Percentiles rank a stretch among this genome's conserved stretches.
These are phyloP conservation scores for Magnolia sinica DNA, from an alignment of 164 flowering plant species.

Conservation along the genomic window DNA sequence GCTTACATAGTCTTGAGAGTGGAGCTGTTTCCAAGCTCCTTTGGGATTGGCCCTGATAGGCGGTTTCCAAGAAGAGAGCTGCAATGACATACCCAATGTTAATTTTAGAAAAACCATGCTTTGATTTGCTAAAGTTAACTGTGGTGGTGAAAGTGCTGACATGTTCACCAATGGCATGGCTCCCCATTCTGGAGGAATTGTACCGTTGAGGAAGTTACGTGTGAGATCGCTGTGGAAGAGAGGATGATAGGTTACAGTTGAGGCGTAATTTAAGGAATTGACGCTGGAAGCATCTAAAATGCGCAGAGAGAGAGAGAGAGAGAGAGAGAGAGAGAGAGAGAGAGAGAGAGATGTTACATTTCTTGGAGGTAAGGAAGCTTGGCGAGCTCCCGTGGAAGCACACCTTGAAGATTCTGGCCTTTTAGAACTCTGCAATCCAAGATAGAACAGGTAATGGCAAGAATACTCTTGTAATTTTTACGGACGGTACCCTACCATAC, in stretches of 20 bases:
- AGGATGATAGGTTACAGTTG: background rate
- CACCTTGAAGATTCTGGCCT: conserved; percentile 50
- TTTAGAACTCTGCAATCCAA: conserved; percentile 24
- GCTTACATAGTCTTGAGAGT: conserved; percentile 41
- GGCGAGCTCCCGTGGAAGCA: conserved; percentile 56
- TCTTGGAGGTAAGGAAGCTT: conserved; percentile 51
- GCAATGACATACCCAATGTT: conserved; percentile 19
- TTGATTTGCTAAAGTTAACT: background rate
- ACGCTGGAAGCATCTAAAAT: background rate
- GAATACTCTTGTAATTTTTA: background rate
- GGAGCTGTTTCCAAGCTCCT: conserved; percentile 27
- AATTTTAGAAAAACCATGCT: background rate
- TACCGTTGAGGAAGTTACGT: conserved; percentile 59
- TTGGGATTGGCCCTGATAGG: conserved; percentile 23
- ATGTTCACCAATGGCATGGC: conserved; percentile 35
- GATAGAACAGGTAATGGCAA: conserved; percentile 22
- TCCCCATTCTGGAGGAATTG: conserved; percentile 66
- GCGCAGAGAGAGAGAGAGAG: background rate
- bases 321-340: too few species aligned
- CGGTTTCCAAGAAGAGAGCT: conserved; percentile 47
- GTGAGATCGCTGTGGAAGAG: conserved; percentile 52
- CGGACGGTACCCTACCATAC: too few species aligned
- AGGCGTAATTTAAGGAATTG: background rate
- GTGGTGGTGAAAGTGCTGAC: conserved; percentile 28
- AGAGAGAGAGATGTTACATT: background rate